Evolutionary conservation across 2,329 filamentous ascomycete genomes (phyloP), one percentile per base, ranked within the genome.

Genomic region (Colletotrichum siamense): DNA sequence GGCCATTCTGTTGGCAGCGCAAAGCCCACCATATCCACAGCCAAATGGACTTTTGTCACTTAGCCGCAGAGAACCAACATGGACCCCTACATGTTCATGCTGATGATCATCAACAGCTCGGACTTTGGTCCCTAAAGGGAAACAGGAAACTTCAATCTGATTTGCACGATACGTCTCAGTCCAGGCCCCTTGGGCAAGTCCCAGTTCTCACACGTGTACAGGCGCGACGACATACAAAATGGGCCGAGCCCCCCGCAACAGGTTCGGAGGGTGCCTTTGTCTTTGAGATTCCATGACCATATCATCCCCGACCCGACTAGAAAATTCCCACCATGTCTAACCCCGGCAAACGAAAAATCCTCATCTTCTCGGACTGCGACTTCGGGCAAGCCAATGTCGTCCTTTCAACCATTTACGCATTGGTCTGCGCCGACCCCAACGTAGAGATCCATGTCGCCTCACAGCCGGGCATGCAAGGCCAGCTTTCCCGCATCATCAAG

Each of bases 351-450:
- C 44, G 44, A 22, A 81, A 72, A 62, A 81, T 88, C 13, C 80
- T 89, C 3, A 84, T 89, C 57, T 78, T 89, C 55, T 86, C 87
- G 6, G 88, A 86, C 78, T 82, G 83, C 66, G 88, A 89, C 73
- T 83, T 84, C 73, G 88, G 88, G 8, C 86, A 88, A 73, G 85
- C 86, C n/a, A 89, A 88, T 78, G 84, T 89, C 34, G 83, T 87
- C 59, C 77, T 89, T 8, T 87, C 88, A 8, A 83, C 85, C 0
- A 82, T 82, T 6, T 82, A 86, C 39, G 86, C 87, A 49, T 81
- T 89, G 1, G 44, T 22, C n/a, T 4, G 44, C 44, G 44, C 44
- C 44, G 44, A 22, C n/a, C 10, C 44, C 10, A 22, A 52, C n/a
- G 10, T 52, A 52, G 10, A 52, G n/a, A 52, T 52, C n/a, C 44